Conservation (phyloP, 768 basidiomycete genomes). For the Phallus indusiatus region DNA sequence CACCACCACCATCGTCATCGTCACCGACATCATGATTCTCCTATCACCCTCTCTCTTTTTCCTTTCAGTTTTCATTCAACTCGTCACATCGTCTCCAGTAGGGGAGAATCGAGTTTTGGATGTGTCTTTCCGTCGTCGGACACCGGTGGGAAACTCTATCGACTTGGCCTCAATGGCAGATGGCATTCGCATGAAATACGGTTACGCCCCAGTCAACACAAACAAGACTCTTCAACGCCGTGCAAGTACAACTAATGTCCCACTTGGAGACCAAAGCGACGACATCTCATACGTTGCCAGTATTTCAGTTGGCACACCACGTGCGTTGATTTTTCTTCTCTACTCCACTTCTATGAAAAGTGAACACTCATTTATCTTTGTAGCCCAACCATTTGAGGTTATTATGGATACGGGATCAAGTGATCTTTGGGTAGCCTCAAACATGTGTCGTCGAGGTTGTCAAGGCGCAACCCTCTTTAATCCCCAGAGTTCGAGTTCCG, state of each 20-base stretch:
- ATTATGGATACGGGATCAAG: conserved; percentile 18
- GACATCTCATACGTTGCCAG: conserved; percentile 53
- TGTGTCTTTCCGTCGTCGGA: conserved; percentile 34
- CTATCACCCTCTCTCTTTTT: neutral
- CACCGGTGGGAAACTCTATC: conserved; percentile 18
- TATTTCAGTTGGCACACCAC: conserved; percentile 56
- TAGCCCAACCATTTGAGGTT: neutral
- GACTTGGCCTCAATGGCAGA: conserved; percentile 32
- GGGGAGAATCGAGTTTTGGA: conserved; percentile 31
- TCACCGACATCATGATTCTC: neutral
- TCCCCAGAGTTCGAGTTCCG: conserved; percentile 30
- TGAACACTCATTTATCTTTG: neutral
- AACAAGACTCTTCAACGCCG: conserved; percentile 22
- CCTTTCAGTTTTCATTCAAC: neutral
- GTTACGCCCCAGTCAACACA: conserved; percentile 14
- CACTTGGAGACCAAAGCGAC: conserved; percentile 42
- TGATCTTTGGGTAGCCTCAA: conserved; percentile 13
- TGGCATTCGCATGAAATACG: conserved; percentile 41
- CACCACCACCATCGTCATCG: neutral
- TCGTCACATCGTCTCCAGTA: neutral
- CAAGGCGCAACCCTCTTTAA: conserved; percentile 42
- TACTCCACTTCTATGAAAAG: neutral
- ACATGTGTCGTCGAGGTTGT: neutral
- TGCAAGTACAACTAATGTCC: conserved; percentile 26
- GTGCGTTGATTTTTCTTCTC: conserved; percentile 25